Base-by-base conservation (phyloP, 139 green algal species). In the Chlamydomonas applanata region DNA sequence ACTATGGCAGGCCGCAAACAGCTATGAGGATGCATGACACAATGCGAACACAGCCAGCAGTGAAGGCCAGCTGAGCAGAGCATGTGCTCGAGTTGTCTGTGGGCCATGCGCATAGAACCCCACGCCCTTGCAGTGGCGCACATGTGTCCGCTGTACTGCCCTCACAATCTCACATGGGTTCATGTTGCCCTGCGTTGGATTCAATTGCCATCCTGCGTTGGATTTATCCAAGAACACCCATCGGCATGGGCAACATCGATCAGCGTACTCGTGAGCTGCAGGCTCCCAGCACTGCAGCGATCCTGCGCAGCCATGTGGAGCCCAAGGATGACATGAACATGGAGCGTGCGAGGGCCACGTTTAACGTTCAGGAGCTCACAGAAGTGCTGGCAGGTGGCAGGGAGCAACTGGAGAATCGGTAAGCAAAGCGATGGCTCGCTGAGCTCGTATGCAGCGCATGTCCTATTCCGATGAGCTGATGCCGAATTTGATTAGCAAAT, bases 341-440 rank as follows among this genome's bases (percentile, higher is more conserved):
- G 0, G 93, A 98, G 78, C 78, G 93, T 0, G 30, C 17, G 0
- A 71, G 85, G 0, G 85, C 90, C 1, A 89, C 87, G 0, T 95
- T 98, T 36, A 65, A 89, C 46, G 79, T 83, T 5, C 29, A 81
- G 27, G 81, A 93, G 71, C 75, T 98, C 13, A 76, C 75, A 3
- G 85, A 80, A 17, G 86, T 82, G 7, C 52, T 98, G 4, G 88
- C 90, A 36, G 93, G 87, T 1, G 89, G 93, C 34, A 80, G 83
- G 45, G 88, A 93, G 9, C 82, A 86, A 52, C 73, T 96, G 5
- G 69, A 94, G 30, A 82, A 82, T 32, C 90, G 82, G 89, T 94
- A 32, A 22, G 80, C 22, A 27, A 2, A 17, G 33, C 7, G 32
- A 49, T 69, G 33, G 27, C 13, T 13, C 30, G 62, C 33, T 49